Percentiles rank a stretch among this genome's conserved stretches.
phyloP scores from a whole-genome alignment of 108 stramenopile species.

The Cyclotella baltica region DNA sequence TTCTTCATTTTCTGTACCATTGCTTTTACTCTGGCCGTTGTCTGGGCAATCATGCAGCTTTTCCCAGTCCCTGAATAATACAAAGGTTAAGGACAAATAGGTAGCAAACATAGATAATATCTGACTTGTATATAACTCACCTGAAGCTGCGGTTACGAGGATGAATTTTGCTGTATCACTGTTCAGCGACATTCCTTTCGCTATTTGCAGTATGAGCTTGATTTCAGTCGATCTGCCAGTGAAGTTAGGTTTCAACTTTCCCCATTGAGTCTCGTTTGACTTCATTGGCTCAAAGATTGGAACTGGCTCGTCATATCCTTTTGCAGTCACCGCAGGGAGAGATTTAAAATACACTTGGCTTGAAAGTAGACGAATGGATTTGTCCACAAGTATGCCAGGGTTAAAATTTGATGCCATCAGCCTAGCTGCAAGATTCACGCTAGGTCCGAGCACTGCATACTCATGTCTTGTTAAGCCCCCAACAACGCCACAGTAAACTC shows the following conservation, averaged over 20 bases:
- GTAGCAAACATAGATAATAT: no score
- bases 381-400: constrained; percentile 76
- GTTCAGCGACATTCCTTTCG: constrained; percentile 43
- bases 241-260: constrained; percentile 54
- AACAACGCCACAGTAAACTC: constrained; percentile 80
- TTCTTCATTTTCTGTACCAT: constrained; percentile 48
- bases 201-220: constrained; percentile 53
- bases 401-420: constrained; percentile 65
- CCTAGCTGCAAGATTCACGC: constrained; percentile 79
- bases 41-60: constrained; percentile 59
- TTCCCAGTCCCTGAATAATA: no score
- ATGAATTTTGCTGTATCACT: constrained; percentile 42
- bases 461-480: constrained; percentile 75
- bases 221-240: constrained; percentile 70
- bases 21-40: constrained; percentile 56
- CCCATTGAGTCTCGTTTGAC: constrained; percentile 54
- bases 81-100: no score
- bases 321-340: constrained; percentile 65
- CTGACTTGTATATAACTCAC: no score
- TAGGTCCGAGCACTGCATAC: constrained; percentile 75
- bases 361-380: constrained; percentile 61
- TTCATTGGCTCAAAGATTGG: constrained; percentile 75
- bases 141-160: constrained; percentile 55
- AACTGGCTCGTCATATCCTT: constrained; percentile 76
- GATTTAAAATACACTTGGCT: constrained; percentile 63